Base-by-base conservation (phyloP, 75 land plant genomes). In the Cupressus sempervirens region DNA sequence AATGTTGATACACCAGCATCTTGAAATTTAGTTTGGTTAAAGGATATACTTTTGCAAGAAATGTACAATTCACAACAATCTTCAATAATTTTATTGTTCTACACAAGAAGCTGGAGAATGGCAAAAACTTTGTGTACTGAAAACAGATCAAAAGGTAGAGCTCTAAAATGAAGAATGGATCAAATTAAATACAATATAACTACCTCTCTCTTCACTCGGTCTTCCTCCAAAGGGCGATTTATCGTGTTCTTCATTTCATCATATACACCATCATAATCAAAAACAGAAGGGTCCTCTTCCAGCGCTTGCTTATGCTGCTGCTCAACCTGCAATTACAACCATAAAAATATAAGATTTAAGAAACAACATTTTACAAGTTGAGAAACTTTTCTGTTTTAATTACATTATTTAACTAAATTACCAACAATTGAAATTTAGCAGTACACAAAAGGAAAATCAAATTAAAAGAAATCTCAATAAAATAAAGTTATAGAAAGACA, bases 231-330 rank as follows among this genome's bases (percentile, higher is more conserved):
- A 29, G 95, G 95, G 5, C 75, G 89, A 72, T 93, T 84, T 70
- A 62, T 84, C 65, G 90, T 89, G 74, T 87, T 89, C 88, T 96
- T 97, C 95, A 97, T 96, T 56, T 94, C 91, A 87, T 97, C 96
- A 87, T 97, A 96, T 8, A 96, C 98, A 0, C 94, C 97, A 87
- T 97, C 99, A 82, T 97, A 97, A 87, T 95, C 98, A 79, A 97
- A 97, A 14, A 84, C 96, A 13, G 90, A 89, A 0, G 98, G 95
- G 81, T 97, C 99, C 89, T 97, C 94, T 35, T 93, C 95, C 83
- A 97, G 54, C 1, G 99, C 95, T 83, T 92, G 90, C 86, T 92
- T 92, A 53, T 94, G 95, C 85, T 94, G 98, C 86, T 90, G 88
- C 89, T 94, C 99, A 34, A 96, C 86, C 99, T 97, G 86, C 50